phyloP scores from a whole-genome alignment of 805 yeast species.

The Candida ponderosae region DNA sequence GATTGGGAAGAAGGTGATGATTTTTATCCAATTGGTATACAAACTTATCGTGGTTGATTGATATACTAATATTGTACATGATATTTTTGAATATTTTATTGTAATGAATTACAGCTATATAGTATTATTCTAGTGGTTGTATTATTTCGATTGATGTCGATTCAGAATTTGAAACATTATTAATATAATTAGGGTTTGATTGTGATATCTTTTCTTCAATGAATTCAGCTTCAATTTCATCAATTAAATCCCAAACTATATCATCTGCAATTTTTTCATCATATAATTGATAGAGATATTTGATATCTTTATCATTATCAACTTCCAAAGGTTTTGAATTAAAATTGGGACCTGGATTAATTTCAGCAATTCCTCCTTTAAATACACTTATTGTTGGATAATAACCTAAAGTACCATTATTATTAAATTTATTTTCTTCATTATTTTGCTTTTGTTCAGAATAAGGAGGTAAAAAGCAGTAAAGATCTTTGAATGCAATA shows the following conservation, averaged over 20 bases:
- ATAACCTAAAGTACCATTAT: conserved; percentile 86
- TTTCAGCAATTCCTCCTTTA: conserved; percentile 64
- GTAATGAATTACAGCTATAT: too few relatives aligned
- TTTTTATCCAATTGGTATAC: background rate
- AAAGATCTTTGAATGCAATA: conserved; percentile 55
- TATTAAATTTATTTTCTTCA: conserved; percentile 33
- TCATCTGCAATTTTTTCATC: conserved; percentile 73
- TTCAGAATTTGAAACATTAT: too few relatives aligned
- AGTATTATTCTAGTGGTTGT: too few relatives aligned
- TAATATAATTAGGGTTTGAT: too few relatives aligned
- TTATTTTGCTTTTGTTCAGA: conserved; percentile 43
- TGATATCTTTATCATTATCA: conserved; percentile 24
- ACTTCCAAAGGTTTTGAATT: conserved; percentile 33
- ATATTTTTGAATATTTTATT: too few relatives aligned
- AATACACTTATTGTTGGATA: conserved; percentile 85
- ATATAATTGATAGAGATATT: conserved; percentile 52
- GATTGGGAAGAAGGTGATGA: conserved; percentile 7
- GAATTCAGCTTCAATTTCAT: conserved; percentile 66
- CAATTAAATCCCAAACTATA: conserved; percentile 73
- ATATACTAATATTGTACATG: too few relatives aligned
- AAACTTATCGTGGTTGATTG: too few relatives aligned
- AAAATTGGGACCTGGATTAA: conserved; percentile 65
- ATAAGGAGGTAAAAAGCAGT: conserved; percentile 74
- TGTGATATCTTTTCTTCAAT: conserved; percentile 26
- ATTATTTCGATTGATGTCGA: too few relatives aligned